These are phyloP conservation scores for Rhododendron vialii DNA, from an alignment of 148 eudicot species.

Conservation along the genomic window DNA sequence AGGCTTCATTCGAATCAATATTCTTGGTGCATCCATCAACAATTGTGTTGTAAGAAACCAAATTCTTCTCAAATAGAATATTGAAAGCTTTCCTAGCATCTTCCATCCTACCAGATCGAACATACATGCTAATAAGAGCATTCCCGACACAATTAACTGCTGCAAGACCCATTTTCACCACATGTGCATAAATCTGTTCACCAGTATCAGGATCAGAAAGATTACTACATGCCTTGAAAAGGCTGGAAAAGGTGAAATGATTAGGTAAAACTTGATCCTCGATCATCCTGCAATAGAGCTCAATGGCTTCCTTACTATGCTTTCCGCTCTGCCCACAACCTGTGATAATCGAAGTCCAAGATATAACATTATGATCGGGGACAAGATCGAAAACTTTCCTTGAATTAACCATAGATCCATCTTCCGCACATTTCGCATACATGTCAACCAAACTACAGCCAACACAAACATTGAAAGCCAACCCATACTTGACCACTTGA, in stretches of 20 bases:
- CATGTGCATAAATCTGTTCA: constrained; percentile 47
- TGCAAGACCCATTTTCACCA: constrained; percentile 44
- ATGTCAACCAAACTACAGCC: constrained; percentile 64
- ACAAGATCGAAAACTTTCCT: neutral
- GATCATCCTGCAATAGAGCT: constrained; percentile 47
- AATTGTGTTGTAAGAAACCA: constrained; percentile 43
- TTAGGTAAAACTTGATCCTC: constrained; percentile 44
- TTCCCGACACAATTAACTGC: constrained; percentile 47
- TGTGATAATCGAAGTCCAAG: constrained; percentile 59
- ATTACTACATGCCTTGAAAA: constrained; percentile 53
- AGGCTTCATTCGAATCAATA: constrained; percentile 29
- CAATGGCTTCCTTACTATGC: constrained; percentile 42
- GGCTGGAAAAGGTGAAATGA: constrained; percentile 53
- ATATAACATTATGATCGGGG: constrained; percentile 49
- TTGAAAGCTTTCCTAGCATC: constrained; percentile 59
- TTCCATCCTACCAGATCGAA: constrained; percentile 41
- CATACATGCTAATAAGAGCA: constrained; percentile 55
- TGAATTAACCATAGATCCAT: constrained; percentile 24
- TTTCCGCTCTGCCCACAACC: constrained; percentile 46
- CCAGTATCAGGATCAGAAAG: constrained; percentile 40
- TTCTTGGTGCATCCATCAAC: constrained; percentile 47
- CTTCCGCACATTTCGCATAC: constrained; percentile 46
- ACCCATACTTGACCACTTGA: constrained; percentile 37
- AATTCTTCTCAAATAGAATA: constrained; percentile 45
- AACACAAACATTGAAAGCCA: constrained; percentile 43